These are phyloP conservation scores for Solanum ahanhuiri DNA, from an alignment of 257 asterid species.

Conservation along the genomic window DNA sequence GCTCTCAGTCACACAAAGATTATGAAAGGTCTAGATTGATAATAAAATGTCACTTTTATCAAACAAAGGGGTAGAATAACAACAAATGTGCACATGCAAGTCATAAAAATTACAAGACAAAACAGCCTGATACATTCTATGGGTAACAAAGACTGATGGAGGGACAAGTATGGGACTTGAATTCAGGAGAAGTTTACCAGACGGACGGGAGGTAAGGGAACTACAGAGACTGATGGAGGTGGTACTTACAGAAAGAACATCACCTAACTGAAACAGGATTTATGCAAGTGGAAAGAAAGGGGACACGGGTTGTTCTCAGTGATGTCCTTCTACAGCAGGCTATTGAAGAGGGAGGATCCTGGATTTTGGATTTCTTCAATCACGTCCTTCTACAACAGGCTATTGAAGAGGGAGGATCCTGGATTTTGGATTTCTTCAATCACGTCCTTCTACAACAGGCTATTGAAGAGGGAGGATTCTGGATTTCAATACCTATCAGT, in stretches of 20 bases:
- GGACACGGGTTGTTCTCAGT: not conserved
- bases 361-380: too few species aligned
- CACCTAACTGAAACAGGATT: not conserved
- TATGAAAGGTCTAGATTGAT: not conserved
- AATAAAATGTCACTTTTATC: not conserved
- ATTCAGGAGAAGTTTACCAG: not conserved
- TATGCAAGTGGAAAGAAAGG: not conserved
- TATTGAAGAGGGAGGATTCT: not conserved
- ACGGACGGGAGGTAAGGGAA: not conserved
- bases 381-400: too few species aligned
- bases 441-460: not conserved
- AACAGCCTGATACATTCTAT: not conserved
- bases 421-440: not conserved
- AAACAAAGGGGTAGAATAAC: not conserved
- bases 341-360: not conserved
- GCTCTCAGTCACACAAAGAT: not conserved
- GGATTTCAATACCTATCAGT: not conserved
- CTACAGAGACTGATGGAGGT: not conserved
- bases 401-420: not conserved
- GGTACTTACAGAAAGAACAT: not conserved
- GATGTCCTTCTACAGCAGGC: not conserved
- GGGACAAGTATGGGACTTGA: not conserved
- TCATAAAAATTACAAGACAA: not conserved
- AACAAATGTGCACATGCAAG: not conserved
- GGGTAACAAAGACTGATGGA: not conserved